Evolutionary conservation across 1,139 yeast species (phyloP).

Genomic region (Yamadazyma atlantica): DNA sequence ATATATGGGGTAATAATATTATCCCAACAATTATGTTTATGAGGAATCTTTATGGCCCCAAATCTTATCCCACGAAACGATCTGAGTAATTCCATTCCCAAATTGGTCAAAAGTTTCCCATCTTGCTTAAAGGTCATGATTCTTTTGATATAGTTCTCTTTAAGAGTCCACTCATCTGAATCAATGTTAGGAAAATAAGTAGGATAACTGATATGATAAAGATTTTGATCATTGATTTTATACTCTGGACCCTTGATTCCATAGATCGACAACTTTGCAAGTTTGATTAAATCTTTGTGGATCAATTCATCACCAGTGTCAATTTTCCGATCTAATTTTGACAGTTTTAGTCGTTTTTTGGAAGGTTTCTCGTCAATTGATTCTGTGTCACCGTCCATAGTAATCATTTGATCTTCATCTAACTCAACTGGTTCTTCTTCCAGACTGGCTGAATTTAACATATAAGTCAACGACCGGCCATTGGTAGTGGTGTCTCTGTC

Average conservation of each 20-base stretch:
- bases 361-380: conserved; percentile 3
- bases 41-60: conserved; percentile 26
- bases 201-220: conserved; percentile 48
- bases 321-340: too few relatives aligned
- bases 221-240: conserved; percentile 41
- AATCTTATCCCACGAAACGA: conserved; percentile 15
- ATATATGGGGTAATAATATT: conserved; percentile 30
- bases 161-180: conserved; percentile 43
- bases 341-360: not conserved
- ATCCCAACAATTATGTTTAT: conserved; percentile 29
- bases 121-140: conserved; percentile 3
- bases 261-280: conserved; percentile 41
- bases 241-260: conserved; percentile 45
- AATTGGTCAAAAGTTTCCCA: conserved; percentile 4
- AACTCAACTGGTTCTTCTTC: not conserved
- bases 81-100: conserved; percentile 6
- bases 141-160: conserved; percentile 18
- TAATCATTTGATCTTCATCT: not conserved
- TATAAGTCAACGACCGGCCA: not conserved
- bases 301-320: conserved; percentile 27
- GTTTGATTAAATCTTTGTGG: conserved; percentile 34
- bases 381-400: not conserved
- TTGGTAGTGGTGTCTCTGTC: not conserved
- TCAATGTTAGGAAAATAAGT: conserved; percentile 47
- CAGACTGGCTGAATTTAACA: conserved; percentile 1